phyloP scores from a whole-genome alignment of 2,329 filamentous ascomycete species.

The Stromatinia cepivora region DNA sequence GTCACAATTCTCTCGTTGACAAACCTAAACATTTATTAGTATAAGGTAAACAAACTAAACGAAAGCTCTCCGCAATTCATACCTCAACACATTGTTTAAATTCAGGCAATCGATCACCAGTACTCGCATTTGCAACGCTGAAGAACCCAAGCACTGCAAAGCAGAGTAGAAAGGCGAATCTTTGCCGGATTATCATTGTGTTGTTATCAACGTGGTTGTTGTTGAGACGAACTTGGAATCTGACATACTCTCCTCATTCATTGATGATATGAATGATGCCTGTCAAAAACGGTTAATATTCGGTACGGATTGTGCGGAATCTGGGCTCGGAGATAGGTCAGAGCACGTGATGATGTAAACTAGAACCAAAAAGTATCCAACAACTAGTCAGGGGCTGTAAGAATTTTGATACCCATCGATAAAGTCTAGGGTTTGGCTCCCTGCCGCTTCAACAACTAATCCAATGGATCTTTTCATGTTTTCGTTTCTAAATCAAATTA shows the following conservation, averaged over 20 bases:
- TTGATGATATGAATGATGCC: not conserved
- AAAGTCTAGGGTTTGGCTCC: rapidly evolving
- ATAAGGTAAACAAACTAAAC: conserved; percentile 7
- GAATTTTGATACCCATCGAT: too few relatives aligned
- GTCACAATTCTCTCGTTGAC: conserved; percentile 76
- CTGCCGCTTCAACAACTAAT: too few relatives aligned
- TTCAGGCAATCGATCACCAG: conserved; percentile 82
- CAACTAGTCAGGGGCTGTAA: too few relatives aligned
- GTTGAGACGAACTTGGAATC: not conserved
- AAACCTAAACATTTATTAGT: conserved; percentile 58
- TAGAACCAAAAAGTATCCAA: too few relatives aligned
- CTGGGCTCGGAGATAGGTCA: too few relatives aligned
- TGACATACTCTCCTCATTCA: not conserved
- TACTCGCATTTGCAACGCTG: conserved; percentile 62
- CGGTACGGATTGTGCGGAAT: conserved; percentile 2
- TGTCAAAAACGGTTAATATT: not conserved
- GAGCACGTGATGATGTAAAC: not conserved
- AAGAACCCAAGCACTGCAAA: conserved; percentile 40
- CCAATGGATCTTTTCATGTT: too few relatives aligned
- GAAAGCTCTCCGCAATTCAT: conserved; percentile 4
- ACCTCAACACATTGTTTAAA: conserved; percentile 87
- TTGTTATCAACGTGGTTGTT: conserved; percentile 15
- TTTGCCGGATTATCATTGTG: conserved; percentile 35
- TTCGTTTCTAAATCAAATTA: too few relatives aligned
- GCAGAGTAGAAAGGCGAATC: conserved; percentile 23